Base-by-base conservation (phyloP, 2,329 filamentous ascomycete species). In the Trichophyton simii region DNA sequence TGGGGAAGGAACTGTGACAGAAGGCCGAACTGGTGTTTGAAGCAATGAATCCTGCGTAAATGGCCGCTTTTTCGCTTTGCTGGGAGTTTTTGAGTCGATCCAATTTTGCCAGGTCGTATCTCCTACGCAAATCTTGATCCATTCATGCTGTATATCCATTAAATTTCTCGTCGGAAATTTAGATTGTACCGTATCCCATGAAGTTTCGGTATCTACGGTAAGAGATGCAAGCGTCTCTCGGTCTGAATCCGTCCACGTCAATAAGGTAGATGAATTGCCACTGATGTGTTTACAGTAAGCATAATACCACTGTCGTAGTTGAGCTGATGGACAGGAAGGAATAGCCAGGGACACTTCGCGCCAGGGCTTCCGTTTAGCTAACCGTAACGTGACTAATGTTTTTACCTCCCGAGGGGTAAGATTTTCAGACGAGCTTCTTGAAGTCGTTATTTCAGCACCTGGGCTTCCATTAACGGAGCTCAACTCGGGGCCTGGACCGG, bases 261-360 rank as follows among this genome's bases (percentile, higher is more conserved):
- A 15, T 9, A 9, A 42, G 50, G 11, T 31, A 9, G 28, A n/a
- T 6, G 9, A 44, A 20, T 9, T 34, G 7, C 11, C 13, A 15
- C 38, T 60, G 38, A 44, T 52, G 9, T 44, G 42, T 13, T 36
- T 48, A 34, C 58, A 63, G 22, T 58, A 48, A 13, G 57, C 59
- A 58, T 60, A 64, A 46, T 65, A 65, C 64, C 63, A 65, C 20
- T 63, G 58, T 22, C 62, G 62, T 18, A 65, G 9, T 28, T 63
- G 61, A 22, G 41, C 46, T 6, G 36, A 13, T 13, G 57, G 57
- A n/a, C 60, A 55, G 7, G 42, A 41, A 6, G 64, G 64, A 20
- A 65, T 57, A 13, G 59, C 34, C 22, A 48, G 36, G 9, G 59
- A 59, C 8, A 65, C 59, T 11, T 64, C 58, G 11, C 60, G 60